Evolutionary conservation across 768 basidiomycete species (phyloP).

Genomic region (Rhodotorula kratochvilovae): DNA sequence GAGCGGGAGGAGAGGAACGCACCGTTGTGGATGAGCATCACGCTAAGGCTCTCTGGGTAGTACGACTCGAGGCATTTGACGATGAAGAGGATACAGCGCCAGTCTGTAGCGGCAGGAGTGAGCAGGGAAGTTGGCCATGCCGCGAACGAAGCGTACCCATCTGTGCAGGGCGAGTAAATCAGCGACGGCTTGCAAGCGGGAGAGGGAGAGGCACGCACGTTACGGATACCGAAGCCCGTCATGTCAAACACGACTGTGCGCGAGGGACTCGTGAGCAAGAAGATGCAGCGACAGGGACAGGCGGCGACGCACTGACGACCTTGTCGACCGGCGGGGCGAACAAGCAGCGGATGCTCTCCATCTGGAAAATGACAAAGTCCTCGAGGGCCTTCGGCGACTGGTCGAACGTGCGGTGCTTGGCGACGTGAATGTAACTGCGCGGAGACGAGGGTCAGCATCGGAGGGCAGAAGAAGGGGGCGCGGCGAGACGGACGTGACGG

Average conservation of each 20-base stretch:
- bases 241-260: slow-evolving; percentile 34
- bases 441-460: background rate
- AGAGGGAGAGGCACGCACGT: slow-evolving; percentile 16
- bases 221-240: slow-evolving; percentile 39
- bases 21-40: slow-evolving; percentile 38
- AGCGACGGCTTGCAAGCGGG: background rate
- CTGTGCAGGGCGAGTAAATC: background rate
- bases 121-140: background rate
- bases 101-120: background rate
- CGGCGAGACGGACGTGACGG: slow-evolving; percentile 29
- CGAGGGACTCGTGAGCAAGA: background rate
- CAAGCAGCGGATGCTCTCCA: slow-evolving; percentile 36
- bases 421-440: slow-evolving; percentile 30
- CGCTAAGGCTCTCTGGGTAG: slow-evolving; percentile 40
- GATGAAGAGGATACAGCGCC: slow-evolving; percentile 34
- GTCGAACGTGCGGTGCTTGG: slow-evolving; percentile 30
- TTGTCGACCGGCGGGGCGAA: slow-evolving; percentile 31
- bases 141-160: background rate
- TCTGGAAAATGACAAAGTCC: slow-evolving; percentile 39
- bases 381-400: slow-evolving; percentile 33
- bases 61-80: slow-evolving; percentile 38
- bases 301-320: slow-evolving; percentile 24
- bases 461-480: no score
- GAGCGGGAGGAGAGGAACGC: background rate
- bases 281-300: no score